Base-by-base conservation (phyloP, 495 filamentous ascomycete species). In the Xylaria intraflava region DNA sequence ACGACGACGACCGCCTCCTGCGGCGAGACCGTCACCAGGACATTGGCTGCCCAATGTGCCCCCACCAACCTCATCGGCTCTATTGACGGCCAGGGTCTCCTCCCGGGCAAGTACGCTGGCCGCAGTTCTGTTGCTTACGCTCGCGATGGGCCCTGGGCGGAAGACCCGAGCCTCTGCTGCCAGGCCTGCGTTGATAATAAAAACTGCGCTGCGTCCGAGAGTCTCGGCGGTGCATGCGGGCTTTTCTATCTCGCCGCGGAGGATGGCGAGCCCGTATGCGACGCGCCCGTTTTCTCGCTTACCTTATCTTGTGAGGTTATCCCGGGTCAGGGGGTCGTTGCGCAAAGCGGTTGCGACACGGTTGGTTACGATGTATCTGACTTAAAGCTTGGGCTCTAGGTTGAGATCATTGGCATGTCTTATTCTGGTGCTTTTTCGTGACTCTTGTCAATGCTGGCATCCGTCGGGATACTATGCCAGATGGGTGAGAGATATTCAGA, bases 171-270 rank as follows among this genome's bases (percentile, higher is more conserved):
- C 36, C 7, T 16, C 4, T 64, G 64, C 46, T 66, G 64, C 46
- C 61, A 66, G 51, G 20, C 61, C 10, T 66, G 64, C 33, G 41
- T 59, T 72, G 69, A 84, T 72, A 65, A 78, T 67, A 59, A 76
- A 66, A 68, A 78, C 68, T 72, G 80, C 74, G 59, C 77, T 70
- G 67, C 75, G 68, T 62, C 80, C 64, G 75, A 82, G 79, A 72
- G 80, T 74, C 72, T 78, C 74, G 60, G 73, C 72, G 66, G 54
- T 17, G 38, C 27, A 30, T 57, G 60, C 50, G 51, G 67, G 45
- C 43, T 63, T 35, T 55, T 55, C 60, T 78, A 62, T 62, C 67
- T 63, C 55, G 65, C 64, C 23, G 50, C 38, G 42, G 59, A 55
- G 51, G 54, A 55, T 27, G 46, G 38, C 3, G 46, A 45, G 22